A percentile compares a stretch with the other conserved stretches of the same genome.
Conservation (phyloP, 805 yeast species). For the Schwanniomyces vanrijiae region DNA sequence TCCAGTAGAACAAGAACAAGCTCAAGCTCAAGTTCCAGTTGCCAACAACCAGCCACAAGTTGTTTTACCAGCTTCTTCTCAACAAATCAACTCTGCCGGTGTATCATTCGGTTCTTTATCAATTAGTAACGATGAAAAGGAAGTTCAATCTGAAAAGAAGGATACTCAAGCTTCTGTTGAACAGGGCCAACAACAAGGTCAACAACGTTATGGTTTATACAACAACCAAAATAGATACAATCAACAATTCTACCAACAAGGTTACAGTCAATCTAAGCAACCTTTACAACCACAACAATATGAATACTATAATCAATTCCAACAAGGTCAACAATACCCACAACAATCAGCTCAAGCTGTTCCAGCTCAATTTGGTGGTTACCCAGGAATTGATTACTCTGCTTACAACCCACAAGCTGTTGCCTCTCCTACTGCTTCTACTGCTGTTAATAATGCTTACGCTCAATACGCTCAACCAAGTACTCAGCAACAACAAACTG, state of each 20-base stretch:
- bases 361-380: constrained; percentile 42
- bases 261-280: constrained; percentile 21
- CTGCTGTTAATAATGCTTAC: constrained; percentile 28
- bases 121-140: constrained; percentile 44
- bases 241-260: constrained; percentile 15
- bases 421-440: constrained; percentile 24
- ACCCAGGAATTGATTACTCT: constrained; percentile 45
- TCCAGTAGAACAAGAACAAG: constrained; percentile 9
- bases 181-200: constrained; percentile 10
- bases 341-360: constrained; percentile 40
- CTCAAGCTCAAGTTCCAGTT: constrained; percentile 16
- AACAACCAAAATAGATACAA: constrained; percentile 13
- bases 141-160: constrained; percentile 14
- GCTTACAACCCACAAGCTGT: constrained; percentile 37
- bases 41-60: constrained; percentile 33
- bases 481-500: constrained; percentile 15
- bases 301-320: constrained; percentile 35
- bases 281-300: constrained; percentile 25
- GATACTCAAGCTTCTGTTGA: constrained; percentile 10
- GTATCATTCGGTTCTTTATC: constrained; percentile 65
- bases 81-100: constrained; percentile 49
- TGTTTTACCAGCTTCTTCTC: constrained; percentile 53
- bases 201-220: constrained; percentile 8
- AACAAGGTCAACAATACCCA: constrained; percentile 41
- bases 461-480: constrained; percentile 22